These are phyloP conservation scores for Xanthoconium stramineum DNA, from an alignment of 768 basidiomycete genomes.

Conservation along the genomic window DNA sequence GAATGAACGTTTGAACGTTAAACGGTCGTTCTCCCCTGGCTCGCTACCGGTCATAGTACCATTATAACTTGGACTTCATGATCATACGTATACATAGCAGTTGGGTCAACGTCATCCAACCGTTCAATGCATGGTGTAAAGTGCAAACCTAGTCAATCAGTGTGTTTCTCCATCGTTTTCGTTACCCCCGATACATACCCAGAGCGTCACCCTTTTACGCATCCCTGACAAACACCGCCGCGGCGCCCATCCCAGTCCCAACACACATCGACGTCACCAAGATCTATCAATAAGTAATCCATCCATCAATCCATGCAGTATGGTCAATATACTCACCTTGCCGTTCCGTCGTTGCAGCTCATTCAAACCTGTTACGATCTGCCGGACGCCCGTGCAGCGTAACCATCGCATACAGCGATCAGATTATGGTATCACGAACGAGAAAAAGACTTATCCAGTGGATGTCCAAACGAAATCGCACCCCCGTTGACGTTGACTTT, in stretches of 20 bases:
- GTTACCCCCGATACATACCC: too few relatives aligned
- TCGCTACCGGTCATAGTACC: not conserved
- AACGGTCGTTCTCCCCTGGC: conserved; percentile 3
- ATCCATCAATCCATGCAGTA: not conserved
- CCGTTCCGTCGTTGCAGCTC: conserved; percentile 66
- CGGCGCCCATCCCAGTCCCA: conserved; percentile 90
- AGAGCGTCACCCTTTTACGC: not conserved
- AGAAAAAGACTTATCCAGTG: conserved; percentile 59
- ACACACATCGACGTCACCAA: conserved; percentile 91
- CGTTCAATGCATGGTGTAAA: too few relatives aligned
- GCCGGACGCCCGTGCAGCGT: conserved; percentile 84
- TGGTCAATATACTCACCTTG: conserved; percentile 42
- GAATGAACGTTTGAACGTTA: not conserved
- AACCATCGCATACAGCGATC: conserved; percentile 18
- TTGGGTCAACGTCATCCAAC: too few relatives aligned
- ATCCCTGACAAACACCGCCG: conserved; percentile 67
- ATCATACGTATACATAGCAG: too few relatives aligned
- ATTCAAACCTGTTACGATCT: conserved; percentile 79
- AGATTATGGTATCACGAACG: not conserved
- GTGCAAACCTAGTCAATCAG: too few relatives aligned
- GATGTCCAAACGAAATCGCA: conserved; percentile 84
- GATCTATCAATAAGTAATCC: conserved; percentile 41
- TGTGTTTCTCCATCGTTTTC: too few relatives aligned
- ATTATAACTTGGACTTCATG: too few relatives aligned
- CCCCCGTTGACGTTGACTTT: conserved; percentile 90